These are phyloP conservation scores for Fusarium cicatricum DNA, from an alignment of 2,329 filamentous ascomycete genomes.

Conservation along the genomic window DNA sequence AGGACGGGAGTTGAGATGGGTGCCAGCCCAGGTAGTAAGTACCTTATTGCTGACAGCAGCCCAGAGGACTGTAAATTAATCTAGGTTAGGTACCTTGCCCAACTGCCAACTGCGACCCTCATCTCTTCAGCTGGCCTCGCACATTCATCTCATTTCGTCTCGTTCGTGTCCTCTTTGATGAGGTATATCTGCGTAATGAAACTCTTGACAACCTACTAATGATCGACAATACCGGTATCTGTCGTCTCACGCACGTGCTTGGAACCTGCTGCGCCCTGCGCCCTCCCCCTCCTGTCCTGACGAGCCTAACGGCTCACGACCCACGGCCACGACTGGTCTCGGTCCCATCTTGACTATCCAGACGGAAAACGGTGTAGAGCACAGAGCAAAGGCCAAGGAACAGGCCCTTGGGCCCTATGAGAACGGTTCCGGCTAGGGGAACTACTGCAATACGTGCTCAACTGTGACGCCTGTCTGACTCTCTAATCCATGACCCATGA, in stretches of 20 bases:
- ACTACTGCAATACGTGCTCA: conserved; percentile 12
- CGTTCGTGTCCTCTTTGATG: conserved; percentile 1
- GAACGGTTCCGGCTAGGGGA: neutral
- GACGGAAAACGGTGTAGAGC: no score
- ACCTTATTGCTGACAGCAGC: no score
- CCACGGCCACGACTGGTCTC: neutral
- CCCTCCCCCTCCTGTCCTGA: neutral
- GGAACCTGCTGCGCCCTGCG: conserved; percentile 11
- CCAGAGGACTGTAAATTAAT: no score
- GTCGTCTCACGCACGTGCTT: conserved; percentile 24
- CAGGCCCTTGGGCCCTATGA: conserved; percentile 8
- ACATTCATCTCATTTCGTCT: neutral
- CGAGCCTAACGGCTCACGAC: conserved; percentile 14
- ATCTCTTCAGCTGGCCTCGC: neutral
- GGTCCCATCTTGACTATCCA: neutral
- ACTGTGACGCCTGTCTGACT: conserved; percentile 27
- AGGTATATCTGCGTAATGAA: conserved; percentile 15
- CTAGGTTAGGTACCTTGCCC: no score
- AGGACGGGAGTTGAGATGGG: neutral
- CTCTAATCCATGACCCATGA: conserved; percentile 9
- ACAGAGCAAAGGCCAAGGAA: neutral
- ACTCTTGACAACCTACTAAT: conserved; percentile 14
- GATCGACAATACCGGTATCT: conserved; percentile 17
- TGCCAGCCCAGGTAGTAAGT: neutral
- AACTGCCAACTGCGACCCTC: neutral